Evolutionary conservation across 148 eudicot genomes (phyloP), one percentile per base, ranked within the genome.

Genomic region (Beta vulgaris): DNA sequence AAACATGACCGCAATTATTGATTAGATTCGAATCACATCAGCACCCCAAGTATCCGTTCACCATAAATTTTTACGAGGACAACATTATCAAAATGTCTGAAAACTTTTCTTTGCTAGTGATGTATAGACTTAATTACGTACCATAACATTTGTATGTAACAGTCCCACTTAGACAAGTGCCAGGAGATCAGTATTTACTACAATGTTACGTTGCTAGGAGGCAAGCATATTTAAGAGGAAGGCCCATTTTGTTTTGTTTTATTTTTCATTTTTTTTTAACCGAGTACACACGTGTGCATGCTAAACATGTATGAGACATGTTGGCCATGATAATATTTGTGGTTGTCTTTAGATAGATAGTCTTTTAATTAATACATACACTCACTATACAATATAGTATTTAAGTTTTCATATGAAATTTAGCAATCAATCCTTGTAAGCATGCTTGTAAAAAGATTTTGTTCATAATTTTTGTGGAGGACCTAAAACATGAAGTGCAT

Each of bases 261-360:
- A 14, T 39, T 6, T 16, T 54, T 35, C 26, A 18, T 14, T 57
- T 55, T 23, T 36, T 35, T 55, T 34, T 10, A 54, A 21, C 3
- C 35, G 31, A 26, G 58, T 42, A 32, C 73, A 73, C 73, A 79
- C 71, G 77, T 79, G 43, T 79, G 75, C 55, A 60, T 7, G 36
- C 36, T 9, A 69, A 48, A 74, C 82, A 74, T 74, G 78, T 73
- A 79, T 12, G 64, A 31, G 48, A 79, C 74, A 79, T 69, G 78
- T 74, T 79, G 78, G 78, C 57, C 55, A 71, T 46, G 28, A 64
- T 39, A 37, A 35, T 59, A 67, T 54, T 10, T 10, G 60, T 36
- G 54, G 72, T 15, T 49, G 25, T 36, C 25, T 73, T 75, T 35
- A 35, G 28, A 6, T 49, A 28, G 53, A 57, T 23, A 55, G 80